These are phyloP conservation scores for Citrullus colocynthis DNA, from an alignment of 306 rosid genomes.

Conservation along the genomic window DNA sequence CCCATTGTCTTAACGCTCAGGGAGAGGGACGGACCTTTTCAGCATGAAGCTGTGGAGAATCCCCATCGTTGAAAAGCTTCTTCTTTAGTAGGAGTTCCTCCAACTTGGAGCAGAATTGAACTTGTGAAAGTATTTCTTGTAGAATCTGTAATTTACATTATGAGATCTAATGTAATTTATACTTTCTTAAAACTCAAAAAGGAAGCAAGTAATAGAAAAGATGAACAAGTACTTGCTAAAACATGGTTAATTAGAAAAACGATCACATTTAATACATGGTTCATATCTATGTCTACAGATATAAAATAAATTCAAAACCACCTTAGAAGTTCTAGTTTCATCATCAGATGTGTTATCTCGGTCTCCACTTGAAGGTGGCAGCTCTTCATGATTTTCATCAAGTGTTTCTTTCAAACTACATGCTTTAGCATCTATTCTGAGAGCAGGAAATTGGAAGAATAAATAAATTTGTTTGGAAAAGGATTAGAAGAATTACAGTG, in stretches of 20 bases:
- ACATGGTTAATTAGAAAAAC: not conserved
- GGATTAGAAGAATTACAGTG: not conserved
- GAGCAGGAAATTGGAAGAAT: constrained; percentile 17
- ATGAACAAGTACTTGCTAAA: not conserved
- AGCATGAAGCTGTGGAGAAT: constrained; percentile 46
- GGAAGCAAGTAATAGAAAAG: not conserved
- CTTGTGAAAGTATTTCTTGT: constrained; percentile 36
- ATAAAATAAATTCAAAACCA: constrained; percentile 23
- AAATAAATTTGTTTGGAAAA: not conserved
- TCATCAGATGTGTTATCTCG: constrained; percentile 17
- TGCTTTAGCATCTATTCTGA: constrained; percentile 85
- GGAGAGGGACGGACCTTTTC: constrained; percentile 52
- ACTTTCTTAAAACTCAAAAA: not conserved
- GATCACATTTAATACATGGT: not conserved
- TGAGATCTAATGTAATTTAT: not conserved
- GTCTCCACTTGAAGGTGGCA: constrained; percentile 16
- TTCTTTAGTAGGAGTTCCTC: constrained; percentile 62
- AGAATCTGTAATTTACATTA: constrained; percentile 35
- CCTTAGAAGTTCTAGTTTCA: constrained; percentile 20
- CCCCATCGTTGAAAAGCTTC: constrained; percentile 50
- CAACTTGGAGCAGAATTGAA: constrained; percentile 44
- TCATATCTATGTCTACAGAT: not conserved
- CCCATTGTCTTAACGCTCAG: not conserved
- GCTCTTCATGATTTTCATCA: constrained; percentile 28
- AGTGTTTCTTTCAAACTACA: constrained; percentile 46